These are phyloP conservation scores for Trichoderma arundinaceum DNA, from an alignment of 2,329 filamentous ascomycete genomes.

Conservation along the genomic window DNA sequence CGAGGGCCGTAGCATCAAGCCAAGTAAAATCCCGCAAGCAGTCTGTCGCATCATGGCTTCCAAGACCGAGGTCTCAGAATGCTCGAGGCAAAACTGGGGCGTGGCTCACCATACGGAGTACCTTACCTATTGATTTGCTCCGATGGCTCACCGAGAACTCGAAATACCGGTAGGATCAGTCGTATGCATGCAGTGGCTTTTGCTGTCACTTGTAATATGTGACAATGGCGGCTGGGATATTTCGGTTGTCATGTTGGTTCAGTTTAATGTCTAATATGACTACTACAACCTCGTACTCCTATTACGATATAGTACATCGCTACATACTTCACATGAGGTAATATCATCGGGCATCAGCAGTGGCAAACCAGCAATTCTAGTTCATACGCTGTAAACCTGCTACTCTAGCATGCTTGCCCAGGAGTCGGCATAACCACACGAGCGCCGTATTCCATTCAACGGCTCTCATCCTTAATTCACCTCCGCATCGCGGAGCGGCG, in stretches of 20 bases:
- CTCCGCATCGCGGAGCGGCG: too few species aligned
- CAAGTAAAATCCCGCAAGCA: constrained; percentile 8
- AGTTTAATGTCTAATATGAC: neutral
- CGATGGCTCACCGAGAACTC: neutral
- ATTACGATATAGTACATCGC: too few species aligned
- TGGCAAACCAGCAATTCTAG: neutral
- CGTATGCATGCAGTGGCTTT: too few species aligned
- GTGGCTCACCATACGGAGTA: neutral
- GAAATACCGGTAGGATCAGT: too few species aligned
- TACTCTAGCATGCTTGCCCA: too few species aligned
- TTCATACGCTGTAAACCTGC: too few species aligned
- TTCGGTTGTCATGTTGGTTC: neutral
- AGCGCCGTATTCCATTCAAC: too few species aligned
- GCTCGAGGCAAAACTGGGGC: constrained; percentile 5
- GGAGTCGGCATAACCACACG: too few species aligned
- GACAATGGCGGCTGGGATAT: neutral
- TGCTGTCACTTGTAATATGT: neutral
- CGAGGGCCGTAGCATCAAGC: neutral
- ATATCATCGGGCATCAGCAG: neutral
- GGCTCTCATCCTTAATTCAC: too few species aligned
- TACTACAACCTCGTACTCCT: neutral
- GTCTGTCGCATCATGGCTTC: neutral
- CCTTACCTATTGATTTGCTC: neutral
- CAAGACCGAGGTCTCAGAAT: constrained; percentile 1
- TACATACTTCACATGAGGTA: too few species aligned